These are phyloP conservation scores for Exophiala xenobiotica DNA, from an alignment of 2,329 filamentous ascomycete species.

Conservation along the genomic window DNA sequence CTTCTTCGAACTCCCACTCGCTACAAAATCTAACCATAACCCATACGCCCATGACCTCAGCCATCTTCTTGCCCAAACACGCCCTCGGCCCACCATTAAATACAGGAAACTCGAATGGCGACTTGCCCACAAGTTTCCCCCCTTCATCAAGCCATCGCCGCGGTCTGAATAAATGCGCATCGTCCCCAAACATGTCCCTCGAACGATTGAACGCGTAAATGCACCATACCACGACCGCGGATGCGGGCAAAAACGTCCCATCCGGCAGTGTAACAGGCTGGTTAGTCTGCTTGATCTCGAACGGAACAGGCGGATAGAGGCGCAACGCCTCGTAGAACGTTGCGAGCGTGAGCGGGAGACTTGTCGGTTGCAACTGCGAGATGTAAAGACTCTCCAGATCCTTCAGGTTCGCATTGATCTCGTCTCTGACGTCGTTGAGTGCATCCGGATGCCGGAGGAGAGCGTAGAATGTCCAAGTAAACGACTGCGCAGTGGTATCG, in stretches of 20 bases:
- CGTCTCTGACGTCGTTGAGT: slow-evolving; percentile 15
- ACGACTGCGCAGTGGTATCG: slow-evolving; percentile 64
- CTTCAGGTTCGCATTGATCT: slow-evolving; percentile 22
- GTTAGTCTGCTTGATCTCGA: slow-evolving; percentile 63
- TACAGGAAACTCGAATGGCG: slow-evolving; percentile 60
- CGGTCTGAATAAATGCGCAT: slow-evolving; percentile 57
- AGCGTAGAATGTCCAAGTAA: slow-evolving; percentile 65
- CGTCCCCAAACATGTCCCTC: slow-evolving; percentile 54
- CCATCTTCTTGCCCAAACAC: slow-evolving; percentile 65
- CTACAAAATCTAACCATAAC: slow-evolving; percentile 52
- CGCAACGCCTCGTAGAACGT: slow-evolving; percentile 62
- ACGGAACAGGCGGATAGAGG: slow-evolving; percentile 63
- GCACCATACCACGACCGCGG: slow-evolving; percentile 61
- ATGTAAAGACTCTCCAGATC: slow-evolving; percentile 19
- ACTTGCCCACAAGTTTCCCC: slow-evolving; percentile 42
- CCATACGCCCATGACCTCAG: slow-evolving; percentile 59
- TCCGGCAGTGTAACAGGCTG: slow-evolving; percentile 48
- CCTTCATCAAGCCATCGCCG: slow-evolving; percentile 52
- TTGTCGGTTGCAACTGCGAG: slow-evolving; percentile 42
- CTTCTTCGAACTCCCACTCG: slow-evolving; percentile 51
- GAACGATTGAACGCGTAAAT: slow-evolving; percentile 65
- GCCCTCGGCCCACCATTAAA: slow-evolving; percentile 64
- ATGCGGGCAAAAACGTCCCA: slow-evolving; percentile 49
- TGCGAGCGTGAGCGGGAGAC: slow-evolving; percentile 59
- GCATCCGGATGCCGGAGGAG: slow-evolving; percentile 53